Evolutionary conservation across 2,329 filamentous ascomycete species (phyloP).

Genomic region (Hymenoscyphus occultus): DNA sequence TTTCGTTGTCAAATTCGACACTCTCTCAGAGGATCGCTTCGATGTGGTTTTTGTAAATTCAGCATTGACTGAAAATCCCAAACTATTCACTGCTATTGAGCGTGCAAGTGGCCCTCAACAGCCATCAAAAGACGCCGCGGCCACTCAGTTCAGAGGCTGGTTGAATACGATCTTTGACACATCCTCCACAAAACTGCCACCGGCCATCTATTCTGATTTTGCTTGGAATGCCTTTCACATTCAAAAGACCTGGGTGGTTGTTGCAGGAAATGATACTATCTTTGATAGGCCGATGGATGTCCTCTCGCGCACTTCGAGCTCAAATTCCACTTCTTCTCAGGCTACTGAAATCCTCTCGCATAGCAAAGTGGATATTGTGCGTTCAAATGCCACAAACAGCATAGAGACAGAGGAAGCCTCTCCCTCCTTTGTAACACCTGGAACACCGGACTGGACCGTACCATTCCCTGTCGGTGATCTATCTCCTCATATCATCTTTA

Average conservation of each 20-base stretch:
- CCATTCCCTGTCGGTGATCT: constrained; percentile 60
- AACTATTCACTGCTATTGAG: background rate
- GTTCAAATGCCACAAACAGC: constrained; percentile 2
- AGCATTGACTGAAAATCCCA: constrained; percentile 50
- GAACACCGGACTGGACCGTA: constrained; percentile 62
- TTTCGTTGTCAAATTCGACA: constrained; percentile 65
- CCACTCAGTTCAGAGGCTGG: background rate
- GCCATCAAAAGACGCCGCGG: background rate
- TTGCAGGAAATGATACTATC: constrained; percentile 2
- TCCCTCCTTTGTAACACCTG: constrained; percentile 21
- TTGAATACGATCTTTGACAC: background rate
- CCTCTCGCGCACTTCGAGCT: background rate
- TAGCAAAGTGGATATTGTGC: background rate
- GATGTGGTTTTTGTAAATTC: constrained; percentile 65
- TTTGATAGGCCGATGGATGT: no score
- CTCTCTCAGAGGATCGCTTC: constrained; percentile 47
- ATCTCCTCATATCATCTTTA: constrained; percentile 68
- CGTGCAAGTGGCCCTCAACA: background rate
- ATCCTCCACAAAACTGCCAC: constrained; percentile 3
- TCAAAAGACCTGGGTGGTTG: constrained; percentile 1
- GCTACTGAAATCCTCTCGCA: background rate
- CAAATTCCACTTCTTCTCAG: background rate
- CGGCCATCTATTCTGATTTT: background rate
- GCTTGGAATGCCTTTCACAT: constrained; percentile 9
- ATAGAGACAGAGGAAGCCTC: background rate